Evolutionary conservation across 805 yeast species (phyloP).

Genomic region (Candida montana): DNA sequence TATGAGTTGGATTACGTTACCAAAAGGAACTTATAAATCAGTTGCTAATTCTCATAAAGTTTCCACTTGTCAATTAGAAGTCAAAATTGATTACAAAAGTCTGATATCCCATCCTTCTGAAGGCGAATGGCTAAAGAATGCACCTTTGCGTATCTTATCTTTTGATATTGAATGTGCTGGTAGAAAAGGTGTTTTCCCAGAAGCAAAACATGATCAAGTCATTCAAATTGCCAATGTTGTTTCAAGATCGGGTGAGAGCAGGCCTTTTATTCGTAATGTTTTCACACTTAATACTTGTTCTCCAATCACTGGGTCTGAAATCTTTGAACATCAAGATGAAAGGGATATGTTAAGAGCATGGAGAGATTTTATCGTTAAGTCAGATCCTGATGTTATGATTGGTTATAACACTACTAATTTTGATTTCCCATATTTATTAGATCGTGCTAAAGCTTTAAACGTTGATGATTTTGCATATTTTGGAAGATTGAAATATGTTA

Average conservation of each 20-base stretch:
- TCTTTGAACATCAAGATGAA: conserved; percentile 69
- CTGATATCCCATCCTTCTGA: conserved; percentile 80
- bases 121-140: conserved; percentile 89
- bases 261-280: conserved; percentile 90
- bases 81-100: conserved; percentile 60
- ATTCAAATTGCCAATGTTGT: conserved; percentile 97
- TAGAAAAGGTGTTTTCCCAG: conserved; percentile 94
- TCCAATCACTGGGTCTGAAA: conserved; percentile 90
- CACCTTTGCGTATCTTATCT: conserved; percentile 88
- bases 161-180: conserved; percentile 99
- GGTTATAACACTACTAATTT: conserved; percentile 95
- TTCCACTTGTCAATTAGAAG: conserved; percentile 85
- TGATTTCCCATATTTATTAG: conserved; percentile 88
- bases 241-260: conserved; percentile 71
- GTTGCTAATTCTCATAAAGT: conserved; percentile 37
- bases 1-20: conserved; percentile 95
- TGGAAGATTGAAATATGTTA: conserved; percentile 63
- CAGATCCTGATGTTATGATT: conserved; percentile 93
- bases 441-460: conserved; percentile 74
- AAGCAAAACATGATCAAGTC: conserved; percentile 87
- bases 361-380: conserved; percentile 77
- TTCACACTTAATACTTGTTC: conserved; percentile 90
- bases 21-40: conserved; percentile 59
- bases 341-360: conserved; percentile 78
- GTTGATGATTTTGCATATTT: conserved; percentile 74